These are phyloP conservation scores for Solanum corneliomulleri DNA, from an alignment of 257 asterid genomes.

Conservation along the genomic window DNA sequence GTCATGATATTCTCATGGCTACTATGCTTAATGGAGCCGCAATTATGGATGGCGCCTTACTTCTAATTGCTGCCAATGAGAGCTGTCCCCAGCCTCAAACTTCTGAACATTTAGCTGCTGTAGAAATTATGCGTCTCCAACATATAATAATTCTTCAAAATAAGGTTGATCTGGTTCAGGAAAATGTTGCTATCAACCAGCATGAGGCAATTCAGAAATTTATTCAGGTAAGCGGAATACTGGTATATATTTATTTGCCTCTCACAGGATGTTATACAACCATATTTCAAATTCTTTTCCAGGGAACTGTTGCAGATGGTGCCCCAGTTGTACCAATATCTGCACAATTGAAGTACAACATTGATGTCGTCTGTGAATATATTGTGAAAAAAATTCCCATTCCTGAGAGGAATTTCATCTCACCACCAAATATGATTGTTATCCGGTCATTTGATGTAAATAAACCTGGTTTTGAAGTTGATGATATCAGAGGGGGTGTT, in stretches of 20 bases:
- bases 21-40: slow-evolving; percentile 98
- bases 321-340: slow-evolving; percentile 98
- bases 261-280: neutral
- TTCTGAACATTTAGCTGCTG: slow-evolving; percentile 90
- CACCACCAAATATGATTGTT: slow-evolving; percentile 97
- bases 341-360: slow-evolving; percentile 89
- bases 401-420: slow-evolving; percentile 70
- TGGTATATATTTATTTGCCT: neutral
- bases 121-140: slow-evolving; percentile 91
- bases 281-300: neutral
- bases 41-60: slow-evolving; percentile 92
- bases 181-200: slow-evolving; percentile 91
- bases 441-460: slow-evolving; percentile 95
- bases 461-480: slow-evolving; percentile 96
- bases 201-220: slow-evolving; percentile 90
- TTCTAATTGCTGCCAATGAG: slow-evolving; percentile 91
- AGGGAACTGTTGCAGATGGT: slow-evolving; percentile 93
- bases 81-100: slow-evolving; percentile 99
- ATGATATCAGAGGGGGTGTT: slow-evolving; percentile 93
- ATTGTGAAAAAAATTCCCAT: slow-evolving; percentile 81
- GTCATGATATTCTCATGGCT: slow-evolving; percentile 98
- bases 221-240: slow-evolving; percentile 44
- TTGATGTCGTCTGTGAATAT: slow-evolving; percentile 90
- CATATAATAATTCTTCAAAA: slow-evolving; percentile 93
- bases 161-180: slow-evolving; percentile 95